A percentile compares a stretch with the other conserved stretches of the same genome.
phyloP scores from a whole-genome alignment of 2,329 filamentous ascomycete genomes.

The Esteya vermicola region DNA sequence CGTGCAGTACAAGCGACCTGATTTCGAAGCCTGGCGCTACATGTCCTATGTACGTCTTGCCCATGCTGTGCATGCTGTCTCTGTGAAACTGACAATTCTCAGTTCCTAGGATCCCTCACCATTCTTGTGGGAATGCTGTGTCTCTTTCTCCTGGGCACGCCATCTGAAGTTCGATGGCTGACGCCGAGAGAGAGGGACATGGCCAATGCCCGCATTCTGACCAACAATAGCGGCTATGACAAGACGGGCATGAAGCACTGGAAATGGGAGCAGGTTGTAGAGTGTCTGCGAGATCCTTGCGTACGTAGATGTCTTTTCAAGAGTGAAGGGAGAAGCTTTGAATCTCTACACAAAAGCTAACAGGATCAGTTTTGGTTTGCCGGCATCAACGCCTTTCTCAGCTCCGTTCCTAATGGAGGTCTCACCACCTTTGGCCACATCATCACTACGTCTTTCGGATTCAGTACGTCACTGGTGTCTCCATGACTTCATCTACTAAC shows the following conservation, averaged over 20 bases:
- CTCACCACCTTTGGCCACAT: constrained; percentile 20
- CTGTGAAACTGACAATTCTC: constrained; percentile 10
- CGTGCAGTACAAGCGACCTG: constrained; percentile 14
- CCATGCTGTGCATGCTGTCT: background rate
- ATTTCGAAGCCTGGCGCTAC: constrained; percentile 22
- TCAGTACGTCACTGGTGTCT: constrained; percentile 9
- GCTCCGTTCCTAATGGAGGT: constrained; percentile 20
- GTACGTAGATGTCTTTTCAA: background rate
- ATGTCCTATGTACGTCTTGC: constrained; percentile 11
- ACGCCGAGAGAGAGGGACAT: constrained; percentile 20
- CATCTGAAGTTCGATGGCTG: constrained; percentile 23
- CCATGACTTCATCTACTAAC: too few relatives aligned
- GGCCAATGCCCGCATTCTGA: constrained; percentile 19
- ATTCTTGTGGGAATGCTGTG: constrained; percentile 18
- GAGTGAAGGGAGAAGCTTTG: background rate
- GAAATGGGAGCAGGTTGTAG: constrained; percentile 22
- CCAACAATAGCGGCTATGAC: constrained; percentile 23
- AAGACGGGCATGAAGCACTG: constrained; percentile 21
- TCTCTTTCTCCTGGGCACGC: constrained; percentile 21
- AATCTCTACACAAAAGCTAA: background rate
- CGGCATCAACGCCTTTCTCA: constrained; percentile 21
- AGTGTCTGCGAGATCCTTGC: constrained; percentile 19
- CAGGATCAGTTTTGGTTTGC: constrained; percentile 20
- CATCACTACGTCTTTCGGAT: constrained; percentile 20
- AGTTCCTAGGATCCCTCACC: constrained; percentile 21